phyloP scores from a whole-genome alignment of 2,329 filamentous ascomycete genomes.

The Pseudogymnoascus verrucosus region DNA sequence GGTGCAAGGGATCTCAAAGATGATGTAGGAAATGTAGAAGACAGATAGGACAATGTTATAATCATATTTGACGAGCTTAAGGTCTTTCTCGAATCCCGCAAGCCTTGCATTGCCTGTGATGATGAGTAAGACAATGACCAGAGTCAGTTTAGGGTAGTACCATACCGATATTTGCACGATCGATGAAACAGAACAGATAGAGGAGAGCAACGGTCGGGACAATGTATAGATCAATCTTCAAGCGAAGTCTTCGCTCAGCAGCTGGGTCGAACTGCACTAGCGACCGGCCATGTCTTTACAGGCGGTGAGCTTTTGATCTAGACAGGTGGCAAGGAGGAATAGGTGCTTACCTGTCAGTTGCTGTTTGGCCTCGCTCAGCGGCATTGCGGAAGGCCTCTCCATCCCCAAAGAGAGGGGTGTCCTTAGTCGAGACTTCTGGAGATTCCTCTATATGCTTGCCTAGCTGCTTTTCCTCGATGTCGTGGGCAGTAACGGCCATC shows the following conservation, averaged over 20 bases:
- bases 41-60: constrained; percentile 61
- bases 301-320: not conserved
- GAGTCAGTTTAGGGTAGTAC: not conserved
- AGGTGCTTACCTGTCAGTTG: constrained; percentile 22
- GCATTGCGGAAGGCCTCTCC: constrained; percentile 20
- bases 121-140: not conserved
- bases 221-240: constrained; percentile 58
- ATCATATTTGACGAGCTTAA: constrained; percentile 52
- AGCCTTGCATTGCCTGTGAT: constrained; percentile 56
- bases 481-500: not conserved
- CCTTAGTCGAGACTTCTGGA: not conserved
- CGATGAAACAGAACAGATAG: constrained; percentile 68
- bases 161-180: constrained; percentile 63
- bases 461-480: constrained; percentile 9
- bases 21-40: constrained; percentile 67
- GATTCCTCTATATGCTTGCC: not conserved
- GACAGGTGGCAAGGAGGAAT: not conserved
- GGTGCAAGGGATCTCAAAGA: constrained; percentile 64
- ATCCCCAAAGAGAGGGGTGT: constrained; percentile 8
- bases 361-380: constrained; percentile 22
- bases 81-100: constrained; percentile 55
- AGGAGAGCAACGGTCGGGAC: constrained; percentile 58
- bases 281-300: constrained; percentile 38
- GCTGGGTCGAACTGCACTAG: constrained; percentile 47
- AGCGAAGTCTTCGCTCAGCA: constrained; percentile 49